Conservation (phyloP, 1,284 basidiomycete species). For the Malassezia japonica region DNA sequence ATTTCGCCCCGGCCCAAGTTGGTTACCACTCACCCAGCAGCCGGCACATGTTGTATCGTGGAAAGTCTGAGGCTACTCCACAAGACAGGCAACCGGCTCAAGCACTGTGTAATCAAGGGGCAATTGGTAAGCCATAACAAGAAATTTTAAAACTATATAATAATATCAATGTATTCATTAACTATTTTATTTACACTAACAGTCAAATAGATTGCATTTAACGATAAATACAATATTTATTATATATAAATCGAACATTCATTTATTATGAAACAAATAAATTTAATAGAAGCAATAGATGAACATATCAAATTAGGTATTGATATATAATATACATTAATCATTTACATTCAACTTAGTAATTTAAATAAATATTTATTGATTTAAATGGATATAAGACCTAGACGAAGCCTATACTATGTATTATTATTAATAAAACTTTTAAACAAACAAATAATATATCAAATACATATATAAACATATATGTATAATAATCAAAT, state of each 20-base stretch:
- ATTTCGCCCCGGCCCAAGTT: no score
- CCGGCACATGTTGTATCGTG: constrained; percentile 18
- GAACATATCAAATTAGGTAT: not conserved
- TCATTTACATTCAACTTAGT: not conserved
- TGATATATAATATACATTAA: not conserved
- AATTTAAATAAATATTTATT: not conserved
- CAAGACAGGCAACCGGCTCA: not conserved
- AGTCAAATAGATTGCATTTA: no score
- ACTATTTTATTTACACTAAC: no score
- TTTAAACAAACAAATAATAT: not conserved
- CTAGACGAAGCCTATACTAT: not conserved
- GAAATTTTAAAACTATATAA: no score
- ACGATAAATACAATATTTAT: not conserved
- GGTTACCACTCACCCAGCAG: constrained; percentile 21
- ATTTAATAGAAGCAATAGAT: not conserved
- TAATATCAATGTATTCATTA: no score
- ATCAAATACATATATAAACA: not conserved
- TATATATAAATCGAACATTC: not conserved
- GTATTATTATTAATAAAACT: not conserved
- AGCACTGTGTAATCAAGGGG: not conserved
- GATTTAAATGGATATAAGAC: constrained; percentile 1
- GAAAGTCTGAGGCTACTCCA: not conserved
- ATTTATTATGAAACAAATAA: no score
- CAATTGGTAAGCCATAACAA: not conserved
- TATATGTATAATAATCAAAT: not conserved